Evolutionary conservation across 768 basidiomycete genomes (phyloP), one percentile per base, ranked within the genome.

Genomic region (Russula olivacea): DNA sequence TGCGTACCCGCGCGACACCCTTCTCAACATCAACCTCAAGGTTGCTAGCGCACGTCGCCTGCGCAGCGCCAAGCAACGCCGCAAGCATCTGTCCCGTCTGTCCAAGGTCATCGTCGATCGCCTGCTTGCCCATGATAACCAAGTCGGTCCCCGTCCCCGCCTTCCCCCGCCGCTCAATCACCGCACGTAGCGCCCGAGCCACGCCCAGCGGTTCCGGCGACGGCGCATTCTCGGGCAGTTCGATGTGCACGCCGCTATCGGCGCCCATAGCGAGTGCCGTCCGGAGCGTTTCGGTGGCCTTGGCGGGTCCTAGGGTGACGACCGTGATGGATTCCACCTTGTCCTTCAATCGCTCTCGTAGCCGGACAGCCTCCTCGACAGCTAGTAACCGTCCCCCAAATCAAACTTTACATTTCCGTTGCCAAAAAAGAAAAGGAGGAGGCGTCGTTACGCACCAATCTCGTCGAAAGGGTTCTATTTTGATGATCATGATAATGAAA

Each of bases 181-280:
- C 68, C 3, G 87, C 88, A 45, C 81, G 82, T 64, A 99, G 81
- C 1, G 91, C 85, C 70, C 91, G 89, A 48, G 96, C 96, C 41
- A 99, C 85, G 3, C 88, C 86, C 50, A 99, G 85, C 11, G 97
- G 97, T 72, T 99, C 97, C 0, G 91, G 91, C 0, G 85, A 73
- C 0, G 86, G 87, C 9, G 80, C 79, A 7, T 78, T 75, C 59
- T 94, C 93, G 17, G 88, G 84, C 11, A 87, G 77, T 75, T 94
- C 90, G 77, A 98, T 83, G 75, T 98, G 97, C 66, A 98, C 83
- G 51, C 84, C 94, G 6, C 86, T 77, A 79, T 99, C 96, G 4
- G 96, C 96, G 28, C 97, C 97, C 91, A 98, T 97, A 9, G 97
- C 97, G 34, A 99, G 85, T 0, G 93, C 97, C 1, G 96, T 97